Percentiles rank a stretch among this genome's conserved stretches.
Evolutionary conservation across 2,329 filamentous ascomycete species (phyloP).

Genomic region (Curvularia verruculosa): DNA sequence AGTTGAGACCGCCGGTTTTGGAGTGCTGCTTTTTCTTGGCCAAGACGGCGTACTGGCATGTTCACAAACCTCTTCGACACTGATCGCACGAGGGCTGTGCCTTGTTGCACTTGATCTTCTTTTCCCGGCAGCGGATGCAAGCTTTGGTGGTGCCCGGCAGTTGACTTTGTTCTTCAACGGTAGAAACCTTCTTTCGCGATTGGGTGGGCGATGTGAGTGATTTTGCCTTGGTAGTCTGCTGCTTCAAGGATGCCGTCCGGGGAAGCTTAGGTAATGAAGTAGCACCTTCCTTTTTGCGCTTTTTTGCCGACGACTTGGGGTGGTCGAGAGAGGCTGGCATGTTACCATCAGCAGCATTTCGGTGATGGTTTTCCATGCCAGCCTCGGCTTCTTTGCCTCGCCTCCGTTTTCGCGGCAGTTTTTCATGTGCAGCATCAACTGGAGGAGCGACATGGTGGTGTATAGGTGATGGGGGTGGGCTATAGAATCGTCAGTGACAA

Average conservation of each 20-base stretch:
- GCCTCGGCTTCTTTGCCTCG: conserved; percentile 25
- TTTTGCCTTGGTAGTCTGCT: conserved; percentile 27
- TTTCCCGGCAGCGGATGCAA: conserved; percentile 33
- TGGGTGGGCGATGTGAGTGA: conserved; percentile 24
- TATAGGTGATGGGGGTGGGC: conserved; percentile 11
- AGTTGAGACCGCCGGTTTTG: conserved; percentile 41
- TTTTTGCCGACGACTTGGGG: conserved; percentile 23
- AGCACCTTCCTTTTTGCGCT: conserved; percentile 26
- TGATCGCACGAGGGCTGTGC: conserved; percentile 40
- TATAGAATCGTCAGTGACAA: neutral
- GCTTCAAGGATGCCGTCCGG: conserved; percentile 20
- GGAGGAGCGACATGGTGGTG: conserved; percentile 7
- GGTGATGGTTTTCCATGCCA: conserved; percentile 18
- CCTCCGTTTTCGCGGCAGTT: conserved; percentile 26
- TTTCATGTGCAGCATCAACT: conserved; percentile 12
- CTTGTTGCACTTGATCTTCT: conserved; percentile 42
- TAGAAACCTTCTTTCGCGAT: conserved; percentile 18
- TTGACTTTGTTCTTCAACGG: conserved; percentile 8
- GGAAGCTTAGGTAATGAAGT: conserved; percentile 9
- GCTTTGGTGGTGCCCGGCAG: conserved; percentile 24
- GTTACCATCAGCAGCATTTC: conserved; percentile 21
- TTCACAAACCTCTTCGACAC: conserved; percentile 37
- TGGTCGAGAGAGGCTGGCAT: conserved; percentile 33
- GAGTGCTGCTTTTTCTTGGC: conserved; percentile 35
- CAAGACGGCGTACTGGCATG: conserved; percentile 34